Evolutionary conservation across 192 early-diverging fungal genomes (phyloP), one percentile per base, ranked within the genome.

Genomic region (Dispira simplex): DNA sequence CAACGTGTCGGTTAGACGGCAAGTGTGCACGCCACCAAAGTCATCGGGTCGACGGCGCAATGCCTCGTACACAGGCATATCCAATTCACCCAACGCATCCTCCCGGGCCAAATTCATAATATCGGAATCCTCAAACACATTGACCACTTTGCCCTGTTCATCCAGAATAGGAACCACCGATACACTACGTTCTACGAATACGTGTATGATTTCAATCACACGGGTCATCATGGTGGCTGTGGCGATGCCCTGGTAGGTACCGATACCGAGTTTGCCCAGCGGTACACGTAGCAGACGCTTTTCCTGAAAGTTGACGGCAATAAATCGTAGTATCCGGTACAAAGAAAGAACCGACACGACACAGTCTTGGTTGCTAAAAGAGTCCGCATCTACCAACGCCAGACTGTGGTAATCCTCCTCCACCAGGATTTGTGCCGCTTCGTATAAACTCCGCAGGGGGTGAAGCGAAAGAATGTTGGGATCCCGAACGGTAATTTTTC

Each of bases 121-220:
- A 81, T 98, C 95, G 18, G 90, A 91, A 54, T 93, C 92, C 68
- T 94, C 95, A 79, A 92, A 98, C 43, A 96, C 94, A 70, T 98
- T 92, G 46, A 96, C 65, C 39, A 97, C 92, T 14, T 81, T 70
- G 46, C 83, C 89, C 46, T 86, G 69, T 46, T 92, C 85, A 74
- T 95, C 93, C 14, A 96, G 79, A 65, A 98, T 95, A 0, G 95
- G 95, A 8, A 98, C 87, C 3, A 93, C 87, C 1, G 91, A 93
- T 47, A 98, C 91, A 70, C 85, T 83, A 51, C 85, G 78, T 52
- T 89, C 85, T 25, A 93, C 89, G 85, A 98, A 96, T 76, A 90
- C 85, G 69, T 91, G 85, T 44, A 98, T 85, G 16, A 98, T 82
- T 45, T 90, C 78, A 65, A 96, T 93, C 8, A 96, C 84, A 18